Conservation (phyloP, 2,329 filamentous ascomycete genomes). For the Albophoma yamanashiensis region DNA sequence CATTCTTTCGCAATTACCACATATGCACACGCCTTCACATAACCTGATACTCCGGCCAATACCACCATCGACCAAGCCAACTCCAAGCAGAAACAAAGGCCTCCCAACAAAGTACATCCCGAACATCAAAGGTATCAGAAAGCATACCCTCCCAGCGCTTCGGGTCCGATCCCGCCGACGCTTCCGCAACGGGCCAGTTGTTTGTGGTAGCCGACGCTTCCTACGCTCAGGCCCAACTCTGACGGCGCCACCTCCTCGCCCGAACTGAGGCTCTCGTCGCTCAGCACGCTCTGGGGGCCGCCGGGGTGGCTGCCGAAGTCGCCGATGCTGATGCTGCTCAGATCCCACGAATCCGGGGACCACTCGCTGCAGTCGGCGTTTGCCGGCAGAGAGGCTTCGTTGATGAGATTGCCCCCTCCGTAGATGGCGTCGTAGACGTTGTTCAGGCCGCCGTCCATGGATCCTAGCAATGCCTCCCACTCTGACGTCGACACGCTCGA, state of each 20-base stretch:
- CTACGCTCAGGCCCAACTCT: constrained; percentile 33
- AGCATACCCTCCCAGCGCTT: constrained; percentile 6
- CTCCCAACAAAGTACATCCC: no score
- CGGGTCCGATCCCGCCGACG: constrained; percentile 2
- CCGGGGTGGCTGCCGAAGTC: constrained; percentile 32
- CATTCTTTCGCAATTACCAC: neutral
- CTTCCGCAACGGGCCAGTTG: constrained; percentile 8
- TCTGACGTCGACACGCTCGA: constrained; percentile 50
- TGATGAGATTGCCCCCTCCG: constrained; percentile 46
- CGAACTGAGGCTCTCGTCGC: constrained; percentile 47
- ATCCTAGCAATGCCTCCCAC: constrained; percentile 74
- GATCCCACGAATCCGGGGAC: constrained; percentile 48
- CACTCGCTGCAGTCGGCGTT: constrained; percentile 30
- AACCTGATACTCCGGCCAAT: neutral
- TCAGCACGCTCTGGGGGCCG: constrained; percentile 42
- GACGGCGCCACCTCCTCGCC: constrained; percentile 38
- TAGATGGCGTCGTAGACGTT: constrained; percentile 84
- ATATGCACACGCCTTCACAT: neutral
- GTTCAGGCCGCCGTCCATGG: constrained; percentile 66
- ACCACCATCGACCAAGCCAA: neutral
- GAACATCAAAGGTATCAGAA: neutral
- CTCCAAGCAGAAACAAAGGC: neutral
- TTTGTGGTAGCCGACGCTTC: constrained; percentile 21
- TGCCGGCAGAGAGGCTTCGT: constrained; percentile 34
- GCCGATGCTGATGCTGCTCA: constrained; percentile 37